phyloP scores from a whole-genome alignment of 2,329 filamentous ascomycete genomes.

The Pseudopyrenochaeta lycopersici region DNA sequence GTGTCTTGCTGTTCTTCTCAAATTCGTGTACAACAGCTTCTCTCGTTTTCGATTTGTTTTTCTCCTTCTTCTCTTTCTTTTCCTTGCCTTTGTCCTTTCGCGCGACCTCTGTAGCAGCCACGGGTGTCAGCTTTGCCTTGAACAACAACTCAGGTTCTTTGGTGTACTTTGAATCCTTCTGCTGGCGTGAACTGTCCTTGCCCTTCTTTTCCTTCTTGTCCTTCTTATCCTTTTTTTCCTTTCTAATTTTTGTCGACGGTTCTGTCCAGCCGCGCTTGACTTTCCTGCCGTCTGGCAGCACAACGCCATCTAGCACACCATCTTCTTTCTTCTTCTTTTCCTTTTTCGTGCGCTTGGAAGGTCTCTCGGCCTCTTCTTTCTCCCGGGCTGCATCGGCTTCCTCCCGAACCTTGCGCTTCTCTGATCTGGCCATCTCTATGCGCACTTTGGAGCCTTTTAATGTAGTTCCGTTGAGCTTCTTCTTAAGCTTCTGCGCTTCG shows the following conservation, averaged over 20 bases:
- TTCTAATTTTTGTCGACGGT: constrained; percentile 58
- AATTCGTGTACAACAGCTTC: constrained; percentile 88
- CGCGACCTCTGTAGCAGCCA: constrained; percentile 45
- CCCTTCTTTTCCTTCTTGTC: constrained; percentile 64
- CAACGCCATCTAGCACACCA: constrained; percentile 71
- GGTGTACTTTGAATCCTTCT: constrained; percentile 78
- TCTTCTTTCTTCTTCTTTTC: constrained; percentile 58
- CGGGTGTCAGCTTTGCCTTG: constrained; percentile 75
- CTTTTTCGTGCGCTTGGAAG: constrained; percentile 55
- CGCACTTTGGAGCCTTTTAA: constrained; percentile 86
- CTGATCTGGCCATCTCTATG: constrained; percentile 80
- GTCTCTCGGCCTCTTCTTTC: constrained; percentile 58
- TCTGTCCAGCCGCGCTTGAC: constrained; percentile 93
- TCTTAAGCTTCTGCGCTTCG: constrained; percentile 90
- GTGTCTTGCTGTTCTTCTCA: constrained; percentile 81
- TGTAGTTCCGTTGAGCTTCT: constrained; percentile 86
- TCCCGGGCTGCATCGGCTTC: constrained; percentile 48
- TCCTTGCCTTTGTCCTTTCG: constrained; percentile 55
- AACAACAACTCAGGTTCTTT: constrained; percentile 84
- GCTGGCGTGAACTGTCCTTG: constrained; percentile 65
- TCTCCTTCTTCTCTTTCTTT: constrained; percentile 69
- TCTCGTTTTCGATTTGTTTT: constrained; percentile 58
- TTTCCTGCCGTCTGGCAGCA: constrained; percentile 76
- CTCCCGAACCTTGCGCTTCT: constrained; percentile 58
- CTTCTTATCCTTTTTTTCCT: constrained; percentile 59